Evolutionary conservation across 106 monocot genomes (phyloP).

Genomic region (Acorus gramineus): DNA sequence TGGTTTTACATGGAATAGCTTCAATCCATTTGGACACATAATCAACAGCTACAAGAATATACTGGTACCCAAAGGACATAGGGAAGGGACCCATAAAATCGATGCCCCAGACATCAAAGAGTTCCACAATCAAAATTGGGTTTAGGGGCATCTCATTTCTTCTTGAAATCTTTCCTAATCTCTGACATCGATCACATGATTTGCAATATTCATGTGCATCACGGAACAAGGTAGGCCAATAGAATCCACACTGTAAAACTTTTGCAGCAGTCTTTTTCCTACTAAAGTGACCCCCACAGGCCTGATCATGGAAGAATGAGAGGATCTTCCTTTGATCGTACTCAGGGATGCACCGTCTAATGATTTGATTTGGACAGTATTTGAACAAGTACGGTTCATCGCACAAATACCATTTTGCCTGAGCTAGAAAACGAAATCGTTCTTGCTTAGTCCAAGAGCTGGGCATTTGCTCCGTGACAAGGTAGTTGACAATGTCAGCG

Average conservation of each 20-base stretch:
- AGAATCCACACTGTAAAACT: neutral
- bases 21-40: too few species aligned
- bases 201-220: neutral
- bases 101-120: too few species aligned
- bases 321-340: neutral
- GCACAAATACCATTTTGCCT: neutral
- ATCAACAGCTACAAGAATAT: too few species aligned
- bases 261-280: neutral
- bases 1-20: too few species aligned
- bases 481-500: constrained; percentile 2
- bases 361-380: neutral
- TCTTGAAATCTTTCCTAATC: neutral
- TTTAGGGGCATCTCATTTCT: too few species aligned
- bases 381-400: constrained; percentile 1
- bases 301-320: neutral
- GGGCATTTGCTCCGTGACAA: neutral
- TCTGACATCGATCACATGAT: neutral
- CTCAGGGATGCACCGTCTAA: neutral
- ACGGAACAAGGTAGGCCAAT: neutral
- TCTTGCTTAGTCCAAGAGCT: neutral
- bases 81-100: too few species aligned
- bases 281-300: neutral
- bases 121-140: too few species aligned
- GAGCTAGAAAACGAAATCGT: neutral
- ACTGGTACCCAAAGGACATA: too few species aligned